Percentiles rank a stretch among this genome's conserved stretches.
Evolutionary conservation across 352 stramenopile genomes (phyloP).

Genomic region (Globisporangium polare): DNA sequence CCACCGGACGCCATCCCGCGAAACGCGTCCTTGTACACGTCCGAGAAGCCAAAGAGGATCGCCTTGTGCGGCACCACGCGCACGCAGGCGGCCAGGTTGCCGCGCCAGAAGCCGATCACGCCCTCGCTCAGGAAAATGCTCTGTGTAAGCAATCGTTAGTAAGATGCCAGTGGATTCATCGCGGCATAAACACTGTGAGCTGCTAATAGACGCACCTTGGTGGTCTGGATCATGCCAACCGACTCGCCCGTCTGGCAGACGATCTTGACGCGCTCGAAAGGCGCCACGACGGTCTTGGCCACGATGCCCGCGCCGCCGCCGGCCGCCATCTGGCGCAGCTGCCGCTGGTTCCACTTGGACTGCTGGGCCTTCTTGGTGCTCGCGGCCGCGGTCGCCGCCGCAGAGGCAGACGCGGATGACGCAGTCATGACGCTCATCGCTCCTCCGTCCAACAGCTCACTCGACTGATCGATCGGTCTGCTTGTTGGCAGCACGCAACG

Average conservation of each 20-base stretch:
- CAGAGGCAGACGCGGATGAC: not conserved
- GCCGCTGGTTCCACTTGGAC: conserved; percentile 49
- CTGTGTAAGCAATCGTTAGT: conserved; percentile 13
- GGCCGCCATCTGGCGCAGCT: conserved; percentile 65
- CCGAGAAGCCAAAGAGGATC: conserved; percentile 80
- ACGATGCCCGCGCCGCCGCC: conserved; percentile 71
- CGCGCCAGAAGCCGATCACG: conserved; percentile 65
- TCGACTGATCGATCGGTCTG: not conserved
- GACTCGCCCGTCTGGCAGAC: conserved; percentile 76
- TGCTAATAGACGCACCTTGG: conserved; percentile 18
- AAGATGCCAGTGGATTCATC: not conserved
- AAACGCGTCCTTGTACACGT: conserved; percentile 85
- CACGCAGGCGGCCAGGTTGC: conserved; percentile 72
- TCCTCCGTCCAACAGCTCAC: conserved; percentile 4
- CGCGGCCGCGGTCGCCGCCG: not conserved
- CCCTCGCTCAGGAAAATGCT: conserved; percentile 58
- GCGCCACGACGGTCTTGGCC: conserved; percentile 77
- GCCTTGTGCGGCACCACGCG: conserved; percentile 79
- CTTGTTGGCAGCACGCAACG: not conserved
- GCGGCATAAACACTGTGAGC: not conserved
- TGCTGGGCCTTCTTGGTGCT: conserved; percentile 3
- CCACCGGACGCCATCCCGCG: conserved; percentile 23
- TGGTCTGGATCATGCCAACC: conserved; percentile 71
- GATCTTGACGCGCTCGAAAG: conserved; percentile 85
- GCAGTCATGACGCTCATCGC: conserved; percentile 5